Conservation (phyloP, 106 monocot genomes). For the Amphibolis antarctica region DNA sequence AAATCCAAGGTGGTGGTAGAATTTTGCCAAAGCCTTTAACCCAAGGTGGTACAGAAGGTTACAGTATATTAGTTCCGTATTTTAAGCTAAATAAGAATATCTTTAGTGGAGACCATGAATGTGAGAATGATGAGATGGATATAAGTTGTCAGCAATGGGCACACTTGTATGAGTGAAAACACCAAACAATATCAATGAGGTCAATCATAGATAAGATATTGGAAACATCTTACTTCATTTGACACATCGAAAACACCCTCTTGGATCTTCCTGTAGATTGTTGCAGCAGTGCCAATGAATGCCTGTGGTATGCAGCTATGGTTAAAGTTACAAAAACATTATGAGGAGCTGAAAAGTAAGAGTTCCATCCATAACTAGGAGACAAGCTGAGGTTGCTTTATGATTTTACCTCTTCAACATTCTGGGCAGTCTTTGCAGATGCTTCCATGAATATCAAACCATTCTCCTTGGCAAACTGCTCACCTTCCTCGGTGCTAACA, state of each 20-base stretch:
- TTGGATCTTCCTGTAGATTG: conserved; percentile 76
- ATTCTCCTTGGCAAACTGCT: conserved; percentile 28
- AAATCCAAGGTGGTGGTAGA: background rate
- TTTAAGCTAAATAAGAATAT: too few species aligned
- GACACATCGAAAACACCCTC: conserved; percentile 79
- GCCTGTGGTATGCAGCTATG: conserved; percentile 19
- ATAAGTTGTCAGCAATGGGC: too few species aligned
- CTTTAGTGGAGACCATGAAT: too few species aligned
- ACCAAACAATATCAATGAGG: background rate
- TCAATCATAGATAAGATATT: background rate
- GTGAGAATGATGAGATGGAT: too few species aligned
- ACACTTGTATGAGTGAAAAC: too few species aligned
- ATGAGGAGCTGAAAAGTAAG: too few species aligned
- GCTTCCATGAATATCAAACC: conserved; percentile 28
- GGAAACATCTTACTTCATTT: conserved; percentile 35
- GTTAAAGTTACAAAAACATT: too few species aligned
- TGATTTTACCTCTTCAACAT: conserved; percentile 23
- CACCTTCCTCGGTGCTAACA: conserved; percentile 48
- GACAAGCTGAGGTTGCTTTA: background rate
- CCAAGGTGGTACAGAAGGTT: too few species aligned
- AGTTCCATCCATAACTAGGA: background rate
- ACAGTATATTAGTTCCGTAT: too few species aligned
- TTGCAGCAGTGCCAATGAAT: conserved; percentile 56
- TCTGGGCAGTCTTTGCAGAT: conserved; percentile 26
- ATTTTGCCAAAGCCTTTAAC: too few species aligned